Evolutionary conservation across 2,329 filamentous ascomycete species (phyloP).

Genomic region (Colletotrichum destructivum): DNA sequence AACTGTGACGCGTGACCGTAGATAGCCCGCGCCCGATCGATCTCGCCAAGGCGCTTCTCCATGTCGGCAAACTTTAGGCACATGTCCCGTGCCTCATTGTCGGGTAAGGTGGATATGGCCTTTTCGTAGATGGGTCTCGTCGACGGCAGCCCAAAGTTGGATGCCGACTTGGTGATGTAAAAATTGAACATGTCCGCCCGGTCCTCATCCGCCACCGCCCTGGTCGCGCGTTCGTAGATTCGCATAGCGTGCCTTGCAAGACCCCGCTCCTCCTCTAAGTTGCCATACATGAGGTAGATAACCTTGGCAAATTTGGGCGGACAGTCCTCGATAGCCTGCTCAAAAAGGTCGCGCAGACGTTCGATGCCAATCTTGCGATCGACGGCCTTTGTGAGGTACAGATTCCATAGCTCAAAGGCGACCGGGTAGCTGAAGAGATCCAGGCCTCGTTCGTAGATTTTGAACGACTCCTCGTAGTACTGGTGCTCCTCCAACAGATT

Average conservation of each 20-base stretch:
- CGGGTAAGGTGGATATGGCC: slow-evolving; percentile 92
- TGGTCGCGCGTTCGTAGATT: slow-evolving; percentile 97
- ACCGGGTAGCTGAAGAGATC: slow-evolving; percentile 99
- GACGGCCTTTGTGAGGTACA: slow-evolving; percentile 97
- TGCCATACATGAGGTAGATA: slow-evolving; percentile 98
- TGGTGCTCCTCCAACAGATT: slow-evolving; percentile 94
- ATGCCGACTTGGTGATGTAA: slow-evolving; percentile 98
- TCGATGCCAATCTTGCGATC: slow-evolving; percentile 97
- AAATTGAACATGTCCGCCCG: slow-evolving; percentile 98
- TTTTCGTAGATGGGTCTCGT: slow-evolving; percentile 97
- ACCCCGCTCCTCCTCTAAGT: slow-evolving; percentile 94
- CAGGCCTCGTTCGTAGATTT: slow-evolving; percentile 94
- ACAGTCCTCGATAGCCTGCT: slow-evolving; percentile 95
- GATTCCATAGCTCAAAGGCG: slow-evolving; percentile 98
- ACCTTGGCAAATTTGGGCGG: slow-evolving; percentile 97
- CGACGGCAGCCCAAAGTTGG: slow-evolving; percentile 96
- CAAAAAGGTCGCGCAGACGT: slow-evolving; percentile 92
- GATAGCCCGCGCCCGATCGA: slow-evolving; percentile 94
- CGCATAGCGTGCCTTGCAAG: slow-evolving; percentile 97
- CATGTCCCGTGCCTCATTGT: slow-evolving; percentile 95
- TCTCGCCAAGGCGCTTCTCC: slow-evolving; percentile 92
- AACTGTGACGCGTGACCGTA: slow-evolving; percentile 98
- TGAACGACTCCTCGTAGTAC: slow-evolving; percentile 98
- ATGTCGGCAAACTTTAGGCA: slow-evolving; percentile 99
- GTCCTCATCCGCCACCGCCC: slow-evolving; percentile 95